These are phyloP conservation scores for Taxawa tesnikishii DNA, from an alignment of 2,329 filamentous ascomycete genomes.

Conservation along the genomic window DNA sequence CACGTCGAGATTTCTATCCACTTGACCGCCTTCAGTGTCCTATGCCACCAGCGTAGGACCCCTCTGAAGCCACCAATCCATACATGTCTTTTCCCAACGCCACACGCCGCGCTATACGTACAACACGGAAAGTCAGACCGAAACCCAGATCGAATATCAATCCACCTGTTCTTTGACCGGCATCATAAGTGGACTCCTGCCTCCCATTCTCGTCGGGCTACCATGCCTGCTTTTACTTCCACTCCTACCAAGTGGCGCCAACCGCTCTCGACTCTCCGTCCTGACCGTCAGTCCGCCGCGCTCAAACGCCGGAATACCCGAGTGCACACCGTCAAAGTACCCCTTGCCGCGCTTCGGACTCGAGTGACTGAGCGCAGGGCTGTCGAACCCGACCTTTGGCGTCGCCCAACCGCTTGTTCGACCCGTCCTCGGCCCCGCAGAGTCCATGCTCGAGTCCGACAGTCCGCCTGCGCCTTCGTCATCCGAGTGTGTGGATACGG, in stretches of 20 bases:
- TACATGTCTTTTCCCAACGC: too few relatives aligned
- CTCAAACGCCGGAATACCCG: constrained; percentile 32
- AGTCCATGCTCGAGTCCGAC: constrained; percentile 32
- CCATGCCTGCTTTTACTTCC: constrained; percentile 35
- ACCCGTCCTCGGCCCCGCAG: too few relatives aligned
- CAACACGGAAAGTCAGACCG: too few relatives aligned
- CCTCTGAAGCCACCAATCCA: too few relatives aligned
- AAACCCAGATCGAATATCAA: too few relatives aligned
- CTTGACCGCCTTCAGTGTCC: too few relatives aligned
- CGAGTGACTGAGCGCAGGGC: constrained; percentile 5
- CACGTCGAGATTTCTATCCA: too few relatives aligned
- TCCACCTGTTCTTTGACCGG: constrained; percentile 23
- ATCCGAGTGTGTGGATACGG: constrained; percentile 25
- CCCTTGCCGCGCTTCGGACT: constrained; percentile 18
- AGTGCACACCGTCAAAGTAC: constrained; percentile 30
- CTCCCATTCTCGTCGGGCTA: constrained; percentile 34
- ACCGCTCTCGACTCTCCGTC: constrained; percentile 74
- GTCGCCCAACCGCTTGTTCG: constrained; percentile 56
- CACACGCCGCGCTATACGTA: too few relatives aligned
- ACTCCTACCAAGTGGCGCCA: constrained; percentile 46
- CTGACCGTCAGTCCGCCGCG: constrained; percentile 64
- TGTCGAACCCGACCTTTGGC: constrained; percentile 40
- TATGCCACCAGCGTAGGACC: too few relatives aligned
- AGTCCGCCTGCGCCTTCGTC: constrained; percentile 25
- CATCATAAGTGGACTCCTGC: constrained; percentile 21